phyloP scores from a whole-genome alignment of 495 filamentous ascomycete genomes.

The Parathielavia appendiculata region DNA sequence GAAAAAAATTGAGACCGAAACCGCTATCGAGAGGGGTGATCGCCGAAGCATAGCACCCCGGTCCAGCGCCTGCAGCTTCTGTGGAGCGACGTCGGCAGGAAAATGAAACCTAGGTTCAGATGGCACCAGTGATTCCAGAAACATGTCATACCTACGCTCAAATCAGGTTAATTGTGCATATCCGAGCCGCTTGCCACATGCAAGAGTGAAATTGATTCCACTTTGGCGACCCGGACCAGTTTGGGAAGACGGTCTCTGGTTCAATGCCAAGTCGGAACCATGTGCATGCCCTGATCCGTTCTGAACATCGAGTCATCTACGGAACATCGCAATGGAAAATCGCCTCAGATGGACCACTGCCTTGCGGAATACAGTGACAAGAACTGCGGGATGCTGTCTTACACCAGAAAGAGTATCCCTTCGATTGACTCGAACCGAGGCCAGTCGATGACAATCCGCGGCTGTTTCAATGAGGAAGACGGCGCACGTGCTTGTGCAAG shows the following conservation, averaged over 20 bases:
- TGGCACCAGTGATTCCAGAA: not conserved
- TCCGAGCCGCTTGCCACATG: not conserved
- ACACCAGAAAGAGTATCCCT: too few species aligned
- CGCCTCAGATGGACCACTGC: too few species aligned
- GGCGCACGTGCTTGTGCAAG: too few species aligned
- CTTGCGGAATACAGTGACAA: too few species aligned
- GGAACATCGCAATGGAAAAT: too few species aligned
- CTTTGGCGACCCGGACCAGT: not conserved
- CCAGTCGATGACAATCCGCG: too few species aligned
- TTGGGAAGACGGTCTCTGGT: not conserved
- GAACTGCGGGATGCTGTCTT: too few species aligned
- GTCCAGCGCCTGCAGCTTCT: conserved; percentile 4
- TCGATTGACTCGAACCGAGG: too few species aligned
- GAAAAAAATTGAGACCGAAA: conserved; percentile 36
- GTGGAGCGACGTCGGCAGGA: conserved; percentile 17
- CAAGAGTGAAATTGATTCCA: not conserved
- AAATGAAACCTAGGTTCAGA: not conserved
- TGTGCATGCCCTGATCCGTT: too few species aligned
- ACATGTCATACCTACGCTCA: not conserved
- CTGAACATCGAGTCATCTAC: too few species aligned
- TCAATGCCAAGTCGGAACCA: not conserved
- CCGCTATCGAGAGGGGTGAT: conserved; percentile 23
- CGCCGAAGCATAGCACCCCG: not conserved
- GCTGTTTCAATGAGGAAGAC: too few species aligned
- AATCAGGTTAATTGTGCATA: conserved; percentile 4